Base-by-base conservation (phyloP, 2,329 filamentous ascomycete species). In the Phialophora chinensis region DNA sequence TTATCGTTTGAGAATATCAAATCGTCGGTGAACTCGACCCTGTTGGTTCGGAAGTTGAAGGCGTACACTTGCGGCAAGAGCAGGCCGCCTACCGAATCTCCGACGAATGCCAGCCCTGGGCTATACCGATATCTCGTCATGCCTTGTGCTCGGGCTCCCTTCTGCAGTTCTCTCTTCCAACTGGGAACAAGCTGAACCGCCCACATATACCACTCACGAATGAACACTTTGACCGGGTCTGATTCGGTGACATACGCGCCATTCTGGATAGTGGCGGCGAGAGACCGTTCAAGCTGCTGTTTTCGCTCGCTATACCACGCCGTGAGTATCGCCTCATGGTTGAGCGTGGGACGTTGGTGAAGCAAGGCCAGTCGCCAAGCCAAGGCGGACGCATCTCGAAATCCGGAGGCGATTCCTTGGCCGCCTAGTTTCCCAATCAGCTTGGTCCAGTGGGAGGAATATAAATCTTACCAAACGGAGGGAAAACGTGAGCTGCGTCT, bases 371-470 rank as follows among this genome's bases (percentile, higher is more conserved):
- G 72, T 7, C 79, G 74, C 79, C 78, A 81, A 12, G 78, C 74
- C 3, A 81, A 69, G 0, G 73, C 72, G 10, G 72, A 65, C 0
- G 78, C 78, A 62, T 81, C 79, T 23, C 79, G 74, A 60, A 81
- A 77, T 2, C 79, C 79, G 2, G 76, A 79, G 2, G 75, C 74
- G 42, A 81, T 80, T 2, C 79, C 79, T 68, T 81, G 79, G 1
- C 79, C 79, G n/a, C 68, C 68, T 70, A 17, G n/a, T 20, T 4
- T 53, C 11, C 38, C 23, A 17, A 56, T 60, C 25, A 57, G 47
- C 17, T 49, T 14, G 35, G 38, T 17, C 42, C 25, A 35, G 6
- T 4, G 17, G 17, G 4, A 35, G 10, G 14, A 17, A 52, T 42
- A 0, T 38, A 31, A 33, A 4, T 63, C 66, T 60, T 50, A 60